Percentiles rank a stretch among this genome's conserved stretches.
Evolutionary conservation across 148 eudicot species (phyloP).

Genomic region (Heliosperma pusillum): DNA sequence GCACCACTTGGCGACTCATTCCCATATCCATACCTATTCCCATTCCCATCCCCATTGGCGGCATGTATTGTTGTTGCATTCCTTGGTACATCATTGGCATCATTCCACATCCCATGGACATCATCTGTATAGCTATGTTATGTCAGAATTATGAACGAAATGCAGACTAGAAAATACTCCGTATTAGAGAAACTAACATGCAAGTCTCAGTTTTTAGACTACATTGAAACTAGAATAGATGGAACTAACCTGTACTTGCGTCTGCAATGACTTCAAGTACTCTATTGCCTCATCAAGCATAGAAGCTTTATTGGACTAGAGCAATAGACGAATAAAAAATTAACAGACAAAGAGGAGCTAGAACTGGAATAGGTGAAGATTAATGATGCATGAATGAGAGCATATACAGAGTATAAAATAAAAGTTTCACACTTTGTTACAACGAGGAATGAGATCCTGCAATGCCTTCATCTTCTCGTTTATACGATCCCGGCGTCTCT

Average conservation of each 20-base stretch:
- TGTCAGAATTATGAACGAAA: too few species aligned
- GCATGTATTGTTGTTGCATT: slow-evolving; percentile 69
- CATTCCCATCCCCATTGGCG: slow-evolving; percentile 29
- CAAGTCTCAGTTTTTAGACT: too few species aligned
- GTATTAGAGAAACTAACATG: too few species aligned
- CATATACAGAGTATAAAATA: background rate
- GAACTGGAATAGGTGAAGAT: background rate
- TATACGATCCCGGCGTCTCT: slow-evolving; percentile 86
- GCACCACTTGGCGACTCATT: slow-evolving; percentile 51
- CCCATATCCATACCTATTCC: slow-evolving; percentile 51
- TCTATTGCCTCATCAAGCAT: slow-evolving; percentile 91
- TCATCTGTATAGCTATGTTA: slow-evolving; percentile 44
- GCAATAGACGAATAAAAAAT: slow-evolving; percentile 5
- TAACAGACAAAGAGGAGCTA: background rate
- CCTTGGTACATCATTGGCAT: slow-evolving; percentile 86
- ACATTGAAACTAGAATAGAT: background rate
- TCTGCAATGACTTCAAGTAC: slow-evolving; percentile 65
- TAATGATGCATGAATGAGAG: background rate
- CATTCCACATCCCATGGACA: slow-evolving; percentile 83
- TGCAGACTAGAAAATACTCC: too few species aligned
- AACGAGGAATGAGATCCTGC: slow-evolving; percentile 83
- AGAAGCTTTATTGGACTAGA: slow-evolving; percentile 79
- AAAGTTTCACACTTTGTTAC: slow-evolving; percentile 53
- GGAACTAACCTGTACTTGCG: slow-evolving; percentile 70
- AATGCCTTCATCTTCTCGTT: slow-evolving; percentile 82